These are phyloP conservation scores for Mucor mucedo DNA, from an alignment of 371 early-diverging fungal species.

Conservation along the genomic window DNA sequence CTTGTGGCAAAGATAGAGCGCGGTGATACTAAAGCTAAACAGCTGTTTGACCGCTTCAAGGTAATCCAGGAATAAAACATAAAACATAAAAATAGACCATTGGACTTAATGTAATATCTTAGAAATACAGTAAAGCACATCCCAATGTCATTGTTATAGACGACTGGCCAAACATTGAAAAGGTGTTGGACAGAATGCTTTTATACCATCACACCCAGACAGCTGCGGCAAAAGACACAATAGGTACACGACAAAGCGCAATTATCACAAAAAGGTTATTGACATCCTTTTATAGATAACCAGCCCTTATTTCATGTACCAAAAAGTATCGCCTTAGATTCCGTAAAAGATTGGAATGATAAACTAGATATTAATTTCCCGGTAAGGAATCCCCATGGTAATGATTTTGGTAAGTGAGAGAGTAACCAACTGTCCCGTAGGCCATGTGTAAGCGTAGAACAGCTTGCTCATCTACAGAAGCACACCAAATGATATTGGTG, in stretches of 20 bases:
- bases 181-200: slow-evolving; percentile 40
- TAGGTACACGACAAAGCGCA: slow-evolving; percentile 14
- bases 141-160: slow-evolving; percentile 44
- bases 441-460: slow-evolving; percentile 50
- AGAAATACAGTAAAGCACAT: slow-evolving; percentile 38
- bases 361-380: slow-evolving; percentile 35
- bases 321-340: slow-evolving; percentile 24
- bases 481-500: slow-evolving; percentile 54
- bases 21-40: slow-evolving; percentile 35
- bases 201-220: slow-evolving; percentile 30
- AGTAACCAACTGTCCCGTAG: slow-evolving; percentile 13
- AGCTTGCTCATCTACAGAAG: slow-evolving; percentile 49
- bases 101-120: background rate
- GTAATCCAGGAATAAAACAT: slow-evolving; percentile 19
- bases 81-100: background rate
- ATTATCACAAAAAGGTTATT: background rate
- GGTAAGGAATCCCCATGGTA: slow-evolving; percentile 19
- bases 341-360: slow-evolving; percentile 21
- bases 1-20: slow-evolving; percentile 40
- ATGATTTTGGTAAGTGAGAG: background rate
- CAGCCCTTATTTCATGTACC: slow-evolving; percentile 39
- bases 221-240: slow-evolving; percentile 12
- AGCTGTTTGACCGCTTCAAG: slow-evolving; percentile 36
- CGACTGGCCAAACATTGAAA: slow-evolving; percentile 43
- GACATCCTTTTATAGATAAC: slow-evolving; percentile 5